Evolutionary conservation across 116 monocot species (phyloP), one percentile per base, ranked within the genome.

Genomic region (Cymodocea nodosa): DNA sequence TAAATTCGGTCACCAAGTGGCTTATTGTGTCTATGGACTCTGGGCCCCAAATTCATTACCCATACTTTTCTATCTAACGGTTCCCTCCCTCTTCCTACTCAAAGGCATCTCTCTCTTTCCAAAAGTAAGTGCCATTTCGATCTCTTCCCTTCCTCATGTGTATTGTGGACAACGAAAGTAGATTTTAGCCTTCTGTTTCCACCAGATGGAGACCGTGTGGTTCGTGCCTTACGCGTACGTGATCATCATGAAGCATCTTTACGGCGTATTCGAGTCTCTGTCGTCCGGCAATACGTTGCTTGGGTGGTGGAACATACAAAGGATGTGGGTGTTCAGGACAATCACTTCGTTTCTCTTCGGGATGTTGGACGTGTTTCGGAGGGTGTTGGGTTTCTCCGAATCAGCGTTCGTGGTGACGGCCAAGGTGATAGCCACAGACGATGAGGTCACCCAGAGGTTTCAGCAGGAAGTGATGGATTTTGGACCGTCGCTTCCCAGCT

Each of bases 241-340:
- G 69, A 86, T 86, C 66, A 34, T 76, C 4, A 68, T 72, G 15
- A 24, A 79, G 0, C 77, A 81, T 24, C 22, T 19, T 16, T 70
- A 78, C 53, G 75, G 77, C 35, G 58, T 90, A 16, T 22, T 70
- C 0, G 84, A 79, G 5, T 83, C 83, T 54, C 15, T 79, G 4
- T 13, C 15, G 7, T 64, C n/a, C 15, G 49, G 68, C 0, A 75
- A 79, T 11, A 86, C 81, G 11, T n/a, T 81, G 5, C 16, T 20
- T 7, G 57, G 65, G 15, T 84, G 86, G 86, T 90, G 86, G 86
- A 84, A 75, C n/a, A 75, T 77, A 17, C 84, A 90, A 51, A 77
- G 90, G 53, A 84, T 86, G 66, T 90, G 86, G 86, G 63, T 83
- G 76, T 70, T 79, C 4, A 78, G 49, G 51, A 63, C 77, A 23